Evolutionary conservation across 768 basidiomycete species (phyloP), one percentile per base, ranked within the genome.

Genomic region (Panaeolus papilionaceus): DNA sequence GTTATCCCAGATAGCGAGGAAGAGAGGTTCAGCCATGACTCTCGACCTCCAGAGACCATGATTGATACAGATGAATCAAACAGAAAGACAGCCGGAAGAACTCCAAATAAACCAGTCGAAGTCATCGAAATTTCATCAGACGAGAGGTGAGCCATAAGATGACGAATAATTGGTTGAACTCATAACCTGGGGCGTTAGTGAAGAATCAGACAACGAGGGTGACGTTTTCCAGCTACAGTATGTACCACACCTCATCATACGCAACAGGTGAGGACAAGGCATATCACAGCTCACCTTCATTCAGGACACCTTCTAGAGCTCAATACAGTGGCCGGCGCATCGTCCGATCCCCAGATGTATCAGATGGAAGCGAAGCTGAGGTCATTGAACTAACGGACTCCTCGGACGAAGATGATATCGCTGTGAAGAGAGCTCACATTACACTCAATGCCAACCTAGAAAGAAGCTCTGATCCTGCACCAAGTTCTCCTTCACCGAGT

Each of bases 81-180:
- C 16, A 58, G 54, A 33, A 58, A 28, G 16, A 16, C 14, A 33
- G 28, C 28, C 16, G 0, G 2, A 58, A 65, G 26, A 40, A 37
- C 20, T 26, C 33, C 47, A 23, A 23, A 28, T 70, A 70, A 61
- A 40, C 49, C 70, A 42, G 70, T 71, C 47, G 77, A 82, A 51
- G 76, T 89, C 26, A 88, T 90, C 67, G 85, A 88, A 70, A 85
- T 88, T 74, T 87, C 85, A 18, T 88, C 87, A 40, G 84, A 82
- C 82, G 63, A 78, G 80, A 1, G 79, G 81, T n/a, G 63, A 63
- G 26, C 65, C 65, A 10, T 49, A 54, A 12, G 1, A 16, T 18
- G 26, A 51, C 23, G 6, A 26, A 8, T 7, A 28, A 5, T 26
- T 28, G 26, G 26, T 28, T 58, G 28, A 18, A 58, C 54, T 12